Base-by-base conservation (phyloP, 768 basidiomycete genomes). In the Leucocoprinus birnbaumii region DNA sequence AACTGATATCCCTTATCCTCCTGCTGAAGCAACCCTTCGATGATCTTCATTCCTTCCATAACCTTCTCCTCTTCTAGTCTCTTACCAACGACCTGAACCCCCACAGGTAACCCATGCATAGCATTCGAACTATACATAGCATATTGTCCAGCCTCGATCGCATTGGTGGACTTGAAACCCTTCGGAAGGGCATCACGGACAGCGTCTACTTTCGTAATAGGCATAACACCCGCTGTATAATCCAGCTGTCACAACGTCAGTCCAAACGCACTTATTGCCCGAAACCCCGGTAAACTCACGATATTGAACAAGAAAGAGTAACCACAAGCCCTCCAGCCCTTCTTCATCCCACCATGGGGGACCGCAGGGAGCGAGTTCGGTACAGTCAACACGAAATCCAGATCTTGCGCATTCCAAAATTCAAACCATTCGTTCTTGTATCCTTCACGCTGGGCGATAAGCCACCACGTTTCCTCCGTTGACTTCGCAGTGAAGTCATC, bases 251-350 rank as follows among this genome's bases (percentile, higher is more conserved):
- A 13, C 16, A 55, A 24, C 31, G 8, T 41, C 52, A 46, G 26
- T 38, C 5, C 11, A 31, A 31, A 11, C 31, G 31, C 5, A 31
- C 31, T n/a, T n/a, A n/a, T n/a, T 31, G 11, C 31, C 31, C 31
- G 11, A 31, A 11, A 31, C 5, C 31, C 31, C 11, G 37, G 43
- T 41, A 34, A 19, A 63, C 78, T 51, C 43, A 82, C 83, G 57
- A 86, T 56, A 57, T 87, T 86, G 63, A 83, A 88, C 40, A 87
- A 56, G 56, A 84, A 78, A 0, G 82, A 82, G 63, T 87, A 87
- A 3, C 78, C 78, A 50, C 82, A 82, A 1, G 79, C 71, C 55
- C 72, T 75, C 65, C 75, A 78, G 11, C 78, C 77, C 22, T 78
- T 71, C 53, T 73, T 78, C 79, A 78, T 80, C 0, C 80, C 80